phyloP scores from a whole-genome alignment of 2,329 filamentous ascomycete species.

The Helminthosporium solani region DNA sequence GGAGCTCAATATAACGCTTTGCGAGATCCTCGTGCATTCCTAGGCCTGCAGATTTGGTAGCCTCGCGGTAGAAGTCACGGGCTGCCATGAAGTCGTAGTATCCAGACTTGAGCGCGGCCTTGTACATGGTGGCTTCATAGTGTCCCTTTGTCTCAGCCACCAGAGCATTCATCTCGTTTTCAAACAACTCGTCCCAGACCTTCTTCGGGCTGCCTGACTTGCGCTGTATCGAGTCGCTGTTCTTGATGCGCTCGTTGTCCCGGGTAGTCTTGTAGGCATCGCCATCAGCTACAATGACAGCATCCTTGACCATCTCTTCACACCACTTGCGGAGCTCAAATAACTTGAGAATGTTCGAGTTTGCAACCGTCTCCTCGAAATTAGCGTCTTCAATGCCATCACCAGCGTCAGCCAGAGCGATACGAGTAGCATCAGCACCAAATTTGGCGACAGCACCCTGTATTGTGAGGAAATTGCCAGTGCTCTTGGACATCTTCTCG shows the following conservation, averaged over 20 bases:
- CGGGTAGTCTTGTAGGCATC: conserved; percentile 46
- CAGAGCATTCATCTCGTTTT: conserved; percentile 86
- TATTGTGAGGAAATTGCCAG: conserved; percentile 94
- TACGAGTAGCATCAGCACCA: conserved; percentile 86
- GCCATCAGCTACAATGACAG: conserved; percentile 45
- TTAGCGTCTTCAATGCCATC: conserved; percentile 95
- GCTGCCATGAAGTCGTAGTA: conserved; percentile 90
- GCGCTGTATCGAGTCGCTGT: conserved; percentile 64
- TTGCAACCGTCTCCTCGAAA: conserved; percentile 93
- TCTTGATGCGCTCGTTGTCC: conserved; percentile 49
- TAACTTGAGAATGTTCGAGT: conserved; percentile 84
- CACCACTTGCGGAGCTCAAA: conserved; percentile 87
- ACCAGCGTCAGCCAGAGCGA: conserved; percentile 90
- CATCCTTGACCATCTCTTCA: conserved; percentile 75
- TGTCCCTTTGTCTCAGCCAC: conserved; percentile 76
- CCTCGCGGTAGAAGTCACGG: conserved; percentile 87
- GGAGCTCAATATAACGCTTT: conserved; percentile 79
- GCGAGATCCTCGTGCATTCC: conserved; percentile 85
- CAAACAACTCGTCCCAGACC: conserved; percentile 86
- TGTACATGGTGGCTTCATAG: conserved; percentile 59
- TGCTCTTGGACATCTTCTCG: conserved; percentile 98
- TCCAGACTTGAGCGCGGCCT: conserved; percentile 53
- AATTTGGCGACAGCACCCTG: conserved; percentile 86
- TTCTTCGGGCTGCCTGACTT: conserved; percentile 63
- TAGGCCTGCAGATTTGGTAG: conserved; percentile 71